Conservation (phyloP, 2,329 filamentous ascomycete genomes). For the Hypoxylon sp. region DNA sequence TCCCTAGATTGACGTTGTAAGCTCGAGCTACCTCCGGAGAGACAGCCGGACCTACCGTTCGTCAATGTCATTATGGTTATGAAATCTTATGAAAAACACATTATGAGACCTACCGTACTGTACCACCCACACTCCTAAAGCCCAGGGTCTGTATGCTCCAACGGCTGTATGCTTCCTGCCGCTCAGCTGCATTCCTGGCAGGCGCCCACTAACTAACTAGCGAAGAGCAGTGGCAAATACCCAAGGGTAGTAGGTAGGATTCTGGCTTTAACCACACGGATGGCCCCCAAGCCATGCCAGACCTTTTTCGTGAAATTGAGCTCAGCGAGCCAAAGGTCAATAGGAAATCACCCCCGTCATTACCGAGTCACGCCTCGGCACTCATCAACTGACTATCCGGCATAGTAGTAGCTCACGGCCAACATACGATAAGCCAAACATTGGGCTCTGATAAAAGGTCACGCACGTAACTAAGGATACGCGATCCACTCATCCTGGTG, state of each 20-base stretch:
- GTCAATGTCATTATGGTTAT: not conserved
- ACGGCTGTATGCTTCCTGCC: constrained; percentile 16
- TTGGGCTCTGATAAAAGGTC: not conserved
- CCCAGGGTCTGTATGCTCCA: not conserved
- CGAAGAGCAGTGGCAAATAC: not conserved
- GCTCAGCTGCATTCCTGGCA: not conserved
- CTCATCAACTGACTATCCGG: no score
- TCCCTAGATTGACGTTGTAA: not conserved
- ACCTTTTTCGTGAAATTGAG: not conserved
- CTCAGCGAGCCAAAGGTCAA: not conserved
- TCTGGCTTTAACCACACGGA: not conserved
- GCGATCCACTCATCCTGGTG: not conserved
- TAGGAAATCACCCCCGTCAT: not conserved
- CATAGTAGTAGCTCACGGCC: not conserved
- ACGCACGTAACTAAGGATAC: not conserved
- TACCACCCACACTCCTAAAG: not conserved
- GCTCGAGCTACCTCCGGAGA: not conserved
- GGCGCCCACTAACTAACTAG: constrained; percentile 11
- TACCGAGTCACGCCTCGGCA: not conserved
- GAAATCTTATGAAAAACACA: not conserved
- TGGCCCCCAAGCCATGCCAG: not conserved
- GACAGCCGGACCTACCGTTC: no score
- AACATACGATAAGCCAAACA: not conserved
- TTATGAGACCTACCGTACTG: not conserved
- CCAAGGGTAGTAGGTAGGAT: constrained; percentile 2